These are phyloP conservation scores for Plasmodium knowlesi DNA, from an alignment of 169 alveolate species.

Conservation along the genomic window DNA sequence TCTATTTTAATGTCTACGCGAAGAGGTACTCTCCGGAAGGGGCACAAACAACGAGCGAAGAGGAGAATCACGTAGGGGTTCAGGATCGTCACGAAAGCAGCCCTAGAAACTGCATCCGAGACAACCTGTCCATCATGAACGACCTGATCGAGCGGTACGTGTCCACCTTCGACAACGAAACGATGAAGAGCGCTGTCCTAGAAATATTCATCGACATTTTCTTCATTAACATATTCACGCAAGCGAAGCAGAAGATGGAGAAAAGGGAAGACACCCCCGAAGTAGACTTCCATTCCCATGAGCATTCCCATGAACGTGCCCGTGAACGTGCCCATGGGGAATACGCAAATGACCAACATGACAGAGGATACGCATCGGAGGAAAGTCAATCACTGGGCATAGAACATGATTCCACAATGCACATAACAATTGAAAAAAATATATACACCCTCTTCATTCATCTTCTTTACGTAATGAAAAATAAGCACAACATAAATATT, in stretches of 20 bases:
- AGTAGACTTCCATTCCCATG: neutral
- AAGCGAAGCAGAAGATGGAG: neutral
- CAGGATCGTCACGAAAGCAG: neutral
- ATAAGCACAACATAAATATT: slow-evolving; percentile 55
- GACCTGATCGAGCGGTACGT: slow-evolving; percentile 64
- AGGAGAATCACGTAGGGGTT: neutral
- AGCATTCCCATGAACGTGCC: neutral
- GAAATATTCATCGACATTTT: slow-evolving; percentile 58
- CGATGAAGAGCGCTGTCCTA: slow-evolving; percentile 41
- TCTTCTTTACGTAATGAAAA: slow-evolving; percentile 39
- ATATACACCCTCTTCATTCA: slow-evolving; percentile 35
- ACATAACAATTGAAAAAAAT: slow-evolving; percentile 27
- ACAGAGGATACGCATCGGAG: neutral
- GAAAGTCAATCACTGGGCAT: neutral
- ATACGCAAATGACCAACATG: neutral
- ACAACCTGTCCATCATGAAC: slow-evolving; percentile 31
- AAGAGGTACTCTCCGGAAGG: slow-evolving; percentile 2
- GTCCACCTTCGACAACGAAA: slow-evolving; percentile 63
- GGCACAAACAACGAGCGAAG: neutral
- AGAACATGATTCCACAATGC: slow-evolving; percentile 1
- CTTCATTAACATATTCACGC: slow-evolving; percentile 45
- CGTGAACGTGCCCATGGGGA: neutral
- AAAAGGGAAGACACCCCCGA: neutral
- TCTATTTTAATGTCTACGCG: slow-evolving; percentile 58
- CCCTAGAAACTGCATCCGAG: neutral